phyloP scores from a whole-genome alignment of 768 basidiomycete genomes.

The Boletus huronensis region DNA sequence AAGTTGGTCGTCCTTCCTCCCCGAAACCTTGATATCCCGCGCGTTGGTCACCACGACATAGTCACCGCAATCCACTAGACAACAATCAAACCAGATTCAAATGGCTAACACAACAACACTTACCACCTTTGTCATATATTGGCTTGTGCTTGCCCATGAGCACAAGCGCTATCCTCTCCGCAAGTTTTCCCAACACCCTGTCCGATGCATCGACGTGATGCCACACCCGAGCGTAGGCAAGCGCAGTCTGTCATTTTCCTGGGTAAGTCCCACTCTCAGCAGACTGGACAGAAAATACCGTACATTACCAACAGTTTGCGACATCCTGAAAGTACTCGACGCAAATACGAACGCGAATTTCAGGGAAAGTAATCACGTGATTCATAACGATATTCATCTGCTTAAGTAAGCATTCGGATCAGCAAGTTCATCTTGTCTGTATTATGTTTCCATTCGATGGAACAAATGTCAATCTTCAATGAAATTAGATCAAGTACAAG shows the following conservation, averaged over 20 bases:
- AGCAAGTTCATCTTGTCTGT: no score
- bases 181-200: constrained; percentile 90
- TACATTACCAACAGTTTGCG: constrained; percentile 80
- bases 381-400: neutral
- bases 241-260: constrained; percentile 65
- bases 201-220: constrained; percentile 91
- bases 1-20: constrained; percentile 83
- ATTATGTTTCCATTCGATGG: neutral
- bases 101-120: constrained; percentile 22
- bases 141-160: constrained; percentile 99
- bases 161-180: constrained; percentile 89
- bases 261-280: neutral
- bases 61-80: constrained; percentile 93
- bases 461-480: neutral
- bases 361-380: neutral
- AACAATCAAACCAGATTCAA: neutral
- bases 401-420: neutral
- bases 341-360: neutral
- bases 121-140: constrained; percentile 89
- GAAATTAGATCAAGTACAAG: neutral
- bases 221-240: constrained; percentile 95
- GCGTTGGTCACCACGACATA: constrained; percentile 96
- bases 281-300: constrained; percentile 17
- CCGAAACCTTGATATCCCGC: constrained; percentile 77
- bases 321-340: constrained; percentile 46